Evolutionary conservation across 805 yeast genomes (phyloP), one percentile per base, ranked within the genome.

Genomic region (Kuraishia floccosa): DNA sequence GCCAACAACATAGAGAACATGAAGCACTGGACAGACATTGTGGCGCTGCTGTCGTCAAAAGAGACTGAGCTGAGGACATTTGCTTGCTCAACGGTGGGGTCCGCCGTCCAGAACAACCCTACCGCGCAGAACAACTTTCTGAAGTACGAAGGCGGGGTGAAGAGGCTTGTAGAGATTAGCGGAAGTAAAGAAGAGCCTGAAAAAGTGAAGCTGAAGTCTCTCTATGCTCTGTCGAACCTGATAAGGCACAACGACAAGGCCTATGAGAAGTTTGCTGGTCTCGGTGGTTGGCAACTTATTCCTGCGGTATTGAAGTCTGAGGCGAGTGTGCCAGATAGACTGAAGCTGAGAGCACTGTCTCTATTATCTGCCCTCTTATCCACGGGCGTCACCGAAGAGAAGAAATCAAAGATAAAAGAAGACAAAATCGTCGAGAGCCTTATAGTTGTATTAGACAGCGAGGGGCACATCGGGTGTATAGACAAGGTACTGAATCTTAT

Each of bases 61-160:
- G 57, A 59, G 3, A 59, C 60, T 12, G 42, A 56, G 5, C 52
- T 89, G 20, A 63, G 75, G 35, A 58, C 67, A 6, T 59, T 62
- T 33, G 79, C 87, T 1, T 73, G 82, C 36, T 76, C 91, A 23
- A 70, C 81, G 25, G 68, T 87, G 16, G 96, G 94, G 2, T 81
- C 89, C 0, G 94, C 97, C 0, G 93, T 82, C 4, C 98, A 91
- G 54, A 91, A 91, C 51, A 91, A 91, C 51, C 74, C 72, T 3
- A 70, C 67, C 35, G 61, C 86, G 4, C 97, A 86, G 54, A 61
- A 65, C 34, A 81, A 70, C 31, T 78, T 81, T 37, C 51, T 65
- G 25, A 68, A 68, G 35, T 61, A 75, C 36, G 59, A 58, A 0
- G 47, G 54, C 17, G 77, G 76, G 2, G 47, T 75, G 22, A 38